These are phyloP conservation scores for Cladosporium sp. DNA, from an alignment of 2,329 filamentous ascomycete species.

Conservation along the genomic window DNA sequence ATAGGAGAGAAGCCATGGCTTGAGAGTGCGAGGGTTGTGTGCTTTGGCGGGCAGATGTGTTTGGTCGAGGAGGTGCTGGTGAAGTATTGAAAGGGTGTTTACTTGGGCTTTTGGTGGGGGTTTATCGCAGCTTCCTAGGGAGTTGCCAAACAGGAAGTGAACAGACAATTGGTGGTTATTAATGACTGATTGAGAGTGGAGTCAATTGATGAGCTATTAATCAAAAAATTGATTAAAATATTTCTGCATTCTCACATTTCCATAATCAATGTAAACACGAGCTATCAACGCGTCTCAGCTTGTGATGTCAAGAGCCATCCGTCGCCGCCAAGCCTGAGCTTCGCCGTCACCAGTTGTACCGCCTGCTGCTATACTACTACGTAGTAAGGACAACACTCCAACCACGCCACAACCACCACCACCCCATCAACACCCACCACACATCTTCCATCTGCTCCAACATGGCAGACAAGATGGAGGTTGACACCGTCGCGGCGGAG, in stretches of 20 bases:
- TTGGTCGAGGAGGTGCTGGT: neutral
- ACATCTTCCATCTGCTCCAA: constrained; percentile 11
- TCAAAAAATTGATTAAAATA: too few species aligned
- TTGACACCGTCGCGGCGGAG: constrained; percentile 33
- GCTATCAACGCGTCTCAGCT: neutral
- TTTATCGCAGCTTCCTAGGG: too few species aligned
- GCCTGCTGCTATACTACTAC: too few species aligned
- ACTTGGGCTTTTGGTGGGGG: too few species aligned
- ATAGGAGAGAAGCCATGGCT: constrained; percentile 36
- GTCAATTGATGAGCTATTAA: too few species aligned
- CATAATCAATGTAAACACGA: neutral
- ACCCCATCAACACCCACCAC: constrained; percentile 15
- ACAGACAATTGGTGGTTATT: too few species aligned
- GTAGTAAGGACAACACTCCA: neutral
- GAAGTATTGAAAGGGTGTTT: too few species aligned
- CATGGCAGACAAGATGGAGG: constrained; percentile 49
- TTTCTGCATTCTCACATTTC: too few species aligned
- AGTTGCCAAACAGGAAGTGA: too few species aligned
- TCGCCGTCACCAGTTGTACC: neutral
- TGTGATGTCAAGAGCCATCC: neutral
- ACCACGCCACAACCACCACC: constrained; percentile 1
- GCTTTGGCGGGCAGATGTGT: neutral
- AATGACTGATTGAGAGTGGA: too few species aligned
- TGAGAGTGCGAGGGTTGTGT: too few species aligned
- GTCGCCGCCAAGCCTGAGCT: neutral